A percentile compares a stretch with the other conserved stretches of the same genome.
These are phyloP conservation scores for Fusarium albosuccineum DNA, from an alignment of 2,329 filamentous ascomycete genomes.

Conservation along the genomic window DNA sequence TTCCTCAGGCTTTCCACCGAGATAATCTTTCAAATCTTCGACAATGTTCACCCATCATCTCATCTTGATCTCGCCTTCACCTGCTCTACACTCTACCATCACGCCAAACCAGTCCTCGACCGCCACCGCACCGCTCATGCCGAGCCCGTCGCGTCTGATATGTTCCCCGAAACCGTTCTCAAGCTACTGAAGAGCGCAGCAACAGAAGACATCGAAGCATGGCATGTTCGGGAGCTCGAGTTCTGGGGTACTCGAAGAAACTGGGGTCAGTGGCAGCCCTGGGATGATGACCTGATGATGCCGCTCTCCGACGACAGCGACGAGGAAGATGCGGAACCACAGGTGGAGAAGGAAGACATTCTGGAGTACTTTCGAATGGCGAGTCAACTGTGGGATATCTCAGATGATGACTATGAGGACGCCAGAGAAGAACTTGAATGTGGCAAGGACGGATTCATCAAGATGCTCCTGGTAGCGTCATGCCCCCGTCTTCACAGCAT, in stretches of 20 bases:
- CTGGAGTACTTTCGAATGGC: neutral
- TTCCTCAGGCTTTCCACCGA: slow-evolving; percentile 16
- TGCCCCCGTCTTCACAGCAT: slow-evolving; percentile 30
- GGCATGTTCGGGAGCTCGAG: slow-evolving; percentile 35
- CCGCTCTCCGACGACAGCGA: too few relatives aligned
- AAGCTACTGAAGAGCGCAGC: neutral
- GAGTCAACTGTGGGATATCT: slow-evolving; percentile 5
- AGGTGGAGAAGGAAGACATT: neutral
- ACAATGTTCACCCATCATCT: neutral
- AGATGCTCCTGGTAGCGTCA: slow-evolving; percentile 29
- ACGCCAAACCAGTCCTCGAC: neutral
- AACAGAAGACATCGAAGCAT: neutral
- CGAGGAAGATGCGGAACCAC: too few relatives aligned
- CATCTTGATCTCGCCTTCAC: slow-evolving; percentile 20
- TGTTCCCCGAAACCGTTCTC: neutral
- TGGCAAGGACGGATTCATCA: slow-evolving; percentile 31
- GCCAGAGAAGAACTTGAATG: neutral
- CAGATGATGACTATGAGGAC: neutral
- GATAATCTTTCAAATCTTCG: slow-evolving; percentile 16
- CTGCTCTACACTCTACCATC: slow-evolving; percentile 18
- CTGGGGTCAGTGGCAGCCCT: slow-evolving; percentile 30
- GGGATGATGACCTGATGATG: neutral
- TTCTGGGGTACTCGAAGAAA: slow-evolving; percentile 29
- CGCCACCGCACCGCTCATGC: slow-evolving; percentile 13
- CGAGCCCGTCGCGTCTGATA: slow-evolving; percentile 22